Conservation (phyloP, 208 protist genomes). For the Endotrypanum monterogeii region DNA sequence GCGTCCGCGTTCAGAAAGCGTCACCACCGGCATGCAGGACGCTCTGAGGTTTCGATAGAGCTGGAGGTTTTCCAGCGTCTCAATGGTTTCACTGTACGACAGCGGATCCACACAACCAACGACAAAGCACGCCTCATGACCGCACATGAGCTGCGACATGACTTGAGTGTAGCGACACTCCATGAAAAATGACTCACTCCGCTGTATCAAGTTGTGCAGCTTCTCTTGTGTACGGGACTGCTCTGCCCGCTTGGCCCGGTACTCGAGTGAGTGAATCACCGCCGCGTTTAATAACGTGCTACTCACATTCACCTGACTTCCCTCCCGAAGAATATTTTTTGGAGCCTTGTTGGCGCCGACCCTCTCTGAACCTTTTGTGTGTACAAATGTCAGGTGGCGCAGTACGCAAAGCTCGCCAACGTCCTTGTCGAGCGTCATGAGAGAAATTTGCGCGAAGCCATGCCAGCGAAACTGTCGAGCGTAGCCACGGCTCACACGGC, state of each 20-base stretch:
- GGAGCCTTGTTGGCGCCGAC: conserved; percentile 66
- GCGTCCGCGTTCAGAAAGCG: conserved; percentile 74
- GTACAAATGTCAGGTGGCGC: conserved; percentile 86
- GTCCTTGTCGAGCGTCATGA: conserved; percentile 70
- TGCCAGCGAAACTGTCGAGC: conserved; percentile 78
- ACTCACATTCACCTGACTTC: conserved; percentile 83
- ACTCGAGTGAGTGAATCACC: conserved; percentile 86
- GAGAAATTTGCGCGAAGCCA: conserved; percentile 82
- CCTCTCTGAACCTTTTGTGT: conserved; percentile 86
- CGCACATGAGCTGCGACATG: conserved; percentile 87
- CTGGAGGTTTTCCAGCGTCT: conserved; percentile 88
- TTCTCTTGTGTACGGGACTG: conserved; percentile 44
- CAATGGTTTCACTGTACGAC: conserved; percentile 73
- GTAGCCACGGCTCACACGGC: conserved; percentile 52
- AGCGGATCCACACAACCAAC: conserved; percentile 80
- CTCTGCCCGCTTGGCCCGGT: conserved; percentile 54
- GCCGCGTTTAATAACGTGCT: conserved; percentile 78
- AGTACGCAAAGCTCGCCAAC: conserved; percentile 58
- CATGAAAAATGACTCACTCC: conserved; percentile 91
- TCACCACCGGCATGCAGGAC: conserved; percentile 58
- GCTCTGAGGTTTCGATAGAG: conserved; percentile 71
- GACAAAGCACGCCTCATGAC: conserved; percentile 87
- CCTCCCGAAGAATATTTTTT: conserved; percentile 50
- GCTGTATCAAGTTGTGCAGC: conserved; percentile 71
- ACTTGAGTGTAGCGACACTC: conserved; percentile 90